Conservation (phyloP, 257 asterid species). For the Anisodus acutangulus region DNA sequence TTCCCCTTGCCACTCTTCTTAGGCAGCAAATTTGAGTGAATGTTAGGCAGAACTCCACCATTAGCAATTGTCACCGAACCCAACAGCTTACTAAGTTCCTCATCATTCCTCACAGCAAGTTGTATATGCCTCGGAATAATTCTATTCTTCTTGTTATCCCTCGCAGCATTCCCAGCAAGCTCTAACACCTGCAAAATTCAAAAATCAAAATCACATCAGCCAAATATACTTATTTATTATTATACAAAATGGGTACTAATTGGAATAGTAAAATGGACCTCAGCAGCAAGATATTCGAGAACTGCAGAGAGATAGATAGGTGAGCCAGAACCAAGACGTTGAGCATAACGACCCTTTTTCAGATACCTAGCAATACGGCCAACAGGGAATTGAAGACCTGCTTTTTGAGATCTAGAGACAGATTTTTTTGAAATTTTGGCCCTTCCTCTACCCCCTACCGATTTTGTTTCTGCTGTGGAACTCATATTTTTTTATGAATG, state of each 20-base stretch:
- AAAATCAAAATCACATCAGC: neutral
- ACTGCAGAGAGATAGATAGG: constrained; percentile 66
- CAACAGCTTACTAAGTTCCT: constrained; percentile 55
- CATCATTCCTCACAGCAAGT: constrained; percentile 65
- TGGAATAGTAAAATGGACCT: constrained; percentile 37
- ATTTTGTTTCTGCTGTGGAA: constrained; percentile 34
- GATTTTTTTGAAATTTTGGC: constrained; percentile 41
- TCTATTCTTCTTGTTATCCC: constrained; percentile 68
- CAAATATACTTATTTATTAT: neutral
- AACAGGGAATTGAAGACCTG: constrained; percentile 71
- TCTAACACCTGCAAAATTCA: constrained; percentile 49
- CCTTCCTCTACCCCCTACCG: constrained; percentile 54
- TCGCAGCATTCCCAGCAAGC: constrained; percentile 77
- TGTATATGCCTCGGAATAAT: constrained; percentile 67
- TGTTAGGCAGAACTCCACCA: constrained; percentile 66
- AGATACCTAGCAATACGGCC: constrained; percentile 65
- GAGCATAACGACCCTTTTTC: constrained; percentile 62
- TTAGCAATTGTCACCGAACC: constrained; percentile 62
- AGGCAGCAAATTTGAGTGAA: constrained; percentile 52
- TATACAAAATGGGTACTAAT: no score
- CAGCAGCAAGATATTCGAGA: constrained; percentile 72
- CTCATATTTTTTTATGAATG: constrained; percentile 30
- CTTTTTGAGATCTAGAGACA: constrained; percentile 56
- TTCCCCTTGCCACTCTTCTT: constrained; percentile 58
- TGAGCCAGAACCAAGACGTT: constrained; percentile 69